Base-by-base conservation (phyloP, 164 flowering plant species). In the Sedum album region DNA sequence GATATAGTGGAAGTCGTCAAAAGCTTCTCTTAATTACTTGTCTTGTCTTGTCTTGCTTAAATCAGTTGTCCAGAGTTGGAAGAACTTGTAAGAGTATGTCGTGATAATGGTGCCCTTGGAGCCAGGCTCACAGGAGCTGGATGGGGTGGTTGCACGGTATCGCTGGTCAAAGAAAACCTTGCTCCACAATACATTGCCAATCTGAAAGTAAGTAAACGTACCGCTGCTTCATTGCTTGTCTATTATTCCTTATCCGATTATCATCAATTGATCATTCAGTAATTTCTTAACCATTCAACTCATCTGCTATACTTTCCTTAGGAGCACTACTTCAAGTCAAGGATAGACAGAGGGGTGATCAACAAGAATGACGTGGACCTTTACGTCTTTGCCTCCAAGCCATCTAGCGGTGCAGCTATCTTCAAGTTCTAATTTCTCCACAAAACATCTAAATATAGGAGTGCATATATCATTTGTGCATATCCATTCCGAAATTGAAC, bases 101-200 rank as follows among this genome's bases (percentile, higher is more conserved):
- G 88, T 25, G 85, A 82, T 6, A 82, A 85, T 66, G 93, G 91
- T 65, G 98, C 97, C 33, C 81, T 94, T 21, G 98, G 98, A 44
- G 96, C 98, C 57, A 88, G 98, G 81, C 95, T 94, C 20, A 91
- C 97, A 0, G 97, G 98, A 77, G 98, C 98, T 44, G 98, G 98
- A 78, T 91, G 98, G 98, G 98, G 98, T 61, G 98, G 98, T 23
- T 94, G 98, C 79, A 89, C 90, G 0, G 98, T 94, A 20, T 86
- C 96, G 63, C 77, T 94, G 74, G 96, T 94, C 5, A 86, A 84
- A 72, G 98, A 91, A 67, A 73, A 61, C 66, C 76, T 78, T 5
- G 96, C 83, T 8, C 86, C 89, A 9, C 80, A 86, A 57, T 94
- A 89, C 77, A 91, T 94, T 72, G 83, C 84, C 62, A 82, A 87